Percentiles rank a stretch among this genome's conserved stretches.
Evolutionary conservation across 345 rosid genomes (phyloP).

Genomic region (Heritiera fomes): DNA sequence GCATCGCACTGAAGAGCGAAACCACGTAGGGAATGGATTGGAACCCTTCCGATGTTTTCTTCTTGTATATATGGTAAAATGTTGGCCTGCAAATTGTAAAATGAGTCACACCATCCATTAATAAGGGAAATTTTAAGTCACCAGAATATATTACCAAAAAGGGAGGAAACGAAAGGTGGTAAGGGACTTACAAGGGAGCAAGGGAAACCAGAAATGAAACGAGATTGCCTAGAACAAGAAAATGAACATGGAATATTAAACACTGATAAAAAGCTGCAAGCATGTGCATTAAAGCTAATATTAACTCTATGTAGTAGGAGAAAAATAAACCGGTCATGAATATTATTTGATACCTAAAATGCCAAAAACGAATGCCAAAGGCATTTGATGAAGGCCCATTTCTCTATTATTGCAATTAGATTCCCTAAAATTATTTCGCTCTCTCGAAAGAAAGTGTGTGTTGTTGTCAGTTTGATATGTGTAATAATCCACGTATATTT

Average conservation of each 20-base stretch:
- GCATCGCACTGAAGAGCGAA: conserved; percentile 10
- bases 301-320: too few relatives aligned
- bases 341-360: conserved; percentile 45
- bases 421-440: background rate
- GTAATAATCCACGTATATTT: background rate
- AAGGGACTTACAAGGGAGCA: conserved; percentile 36
- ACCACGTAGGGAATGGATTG: conserved; percentile 77
- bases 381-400: conserved; percentile 17
- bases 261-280: background rate
- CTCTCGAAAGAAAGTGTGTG: background rate
- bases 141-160: too few relatives aligned
- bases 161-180: too few relatives aligned
- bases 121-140: too few relatives aligned
- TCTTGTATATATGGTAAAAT: conserved; percentile 51
- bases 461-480: background rate
- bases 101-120: too few relatives aligned
- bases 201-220: conserved; percentile 60
- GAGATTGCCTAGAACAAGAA: conserved; percentile 51
- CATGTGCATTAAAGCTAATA: too few relatives aligned
- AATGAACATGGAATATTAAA: background rate
- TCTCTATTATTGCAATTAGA: background rate
- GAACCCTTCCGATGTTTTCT: conserved; percentile 69
- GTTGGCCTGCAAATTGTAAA: conserved; percentile 5
- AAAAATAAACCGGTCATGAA: background rate
- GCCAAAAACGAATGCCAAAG: conserved; percentile 55